Conservation (phyloP, 176 grass and related monocot species). For the Aegilops umbellulata region DNA sequence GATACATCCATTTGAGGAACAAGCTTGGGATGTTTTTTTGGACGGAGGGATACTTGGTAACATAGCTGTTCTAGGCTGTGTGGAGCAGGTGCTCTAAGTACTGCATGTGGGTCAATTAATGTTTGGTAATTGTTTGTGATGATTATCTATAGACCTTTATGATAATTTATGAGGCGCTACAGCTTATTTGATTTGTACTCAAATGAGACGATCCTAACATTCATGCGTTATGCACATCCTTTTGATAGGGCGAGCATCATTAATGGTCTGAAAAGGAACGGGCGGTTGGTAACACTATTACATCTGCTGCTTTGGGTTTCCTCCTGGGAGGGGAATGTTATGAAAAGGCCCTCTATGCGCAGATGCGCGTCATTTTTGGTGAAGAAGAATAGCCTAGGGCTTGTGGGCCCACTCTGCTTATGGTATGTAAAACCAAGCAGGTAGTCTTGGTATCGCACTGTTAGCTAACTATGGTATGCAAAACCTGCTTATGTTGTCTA, state of each 20-base stretch:
- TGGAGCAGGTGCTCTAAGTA: too few species aligned
- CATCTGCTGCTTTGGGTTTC: neutral
- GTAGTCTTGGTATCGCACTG: neutral
- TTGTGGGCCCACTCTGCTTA: neutral
- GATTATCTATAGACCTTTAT: too few species aligned
- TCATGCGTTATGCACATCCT: neutral
- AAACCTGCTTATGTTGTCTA: neutral
- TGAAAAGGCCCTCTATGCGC: neutral
- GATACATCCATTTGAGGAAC: too few species aligned
- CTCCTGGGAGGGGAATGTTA: neutral
- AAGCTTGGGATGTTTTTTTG: too few species aligned
- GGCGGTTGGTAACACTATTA: neutral
- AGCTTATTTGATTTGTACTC: slow-evolving; percentile 1
- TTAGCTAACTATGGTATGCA: slow-evolving; percentile 2
- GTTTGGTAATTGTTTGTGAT: too few species aligned
- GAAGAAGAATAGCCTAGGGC: slow-evolving; percentile 3
- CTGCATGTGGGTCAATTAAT: too few species aligned
- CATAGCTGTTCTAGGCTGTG: too few species aligned
- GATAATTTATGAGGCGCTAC: neutral
- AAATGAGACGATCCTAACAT: neutral
- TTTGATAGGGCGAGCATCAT: neutral
- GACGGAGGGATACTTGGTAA: too few species aligned
- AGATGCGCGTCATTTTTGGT: neutral
- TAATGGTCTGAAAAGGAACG: neutral
- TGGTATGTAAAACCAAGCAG: slow-evolving; percentile 12